Conservation (phyloP, 2,329 filamentous ascomycete genomes). For the Phialophora macrospora region DNA sequence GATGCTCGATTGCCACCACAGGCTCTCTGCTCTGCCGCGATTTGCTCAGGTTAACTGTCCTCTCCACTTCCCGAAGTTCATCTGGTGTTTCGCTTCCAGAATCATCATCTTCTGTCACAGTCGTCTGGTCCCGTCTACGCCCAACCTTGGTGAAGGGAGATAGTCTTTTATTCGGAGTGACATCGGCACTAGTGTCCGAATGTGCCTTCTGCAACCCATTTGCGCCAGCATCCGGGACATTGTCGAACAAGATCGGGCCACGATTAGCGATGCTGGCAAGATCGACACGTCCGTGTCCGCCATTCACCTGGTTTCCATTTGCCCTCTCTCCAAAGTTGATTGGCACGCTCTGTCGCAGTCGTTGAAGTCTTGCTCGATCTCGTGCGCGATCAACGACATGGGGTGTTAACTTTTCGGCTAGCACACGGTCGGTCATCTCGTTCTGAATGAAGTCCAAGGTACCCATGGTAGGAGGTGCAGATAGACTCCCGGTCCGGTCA, state of each 20-base stretch:
- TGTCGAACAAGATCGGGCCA: slow-evolving; percentile 31
- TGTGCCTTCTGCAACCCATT: slow-evolving; percentile 21
- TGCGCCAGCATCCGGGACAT: background rate
- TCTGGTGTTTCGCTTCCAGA: slow-evolving; percentile 26
- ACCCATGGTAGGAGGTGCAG: slow-evolving; percentile 35
- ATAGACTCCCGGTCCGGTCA: slow-evolving; percentile 35
- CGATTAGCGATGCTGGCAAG: slow-evolving; percentile 26
- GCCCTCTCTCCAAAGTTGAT: slow-evolving; percentile 28
- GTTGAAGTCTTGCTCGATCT: slow-evolving; percentile 46
- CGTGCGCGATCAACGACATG: slow-evolving; percentile 44
- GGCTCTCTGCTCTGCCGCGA: slow-evolving; percentile 12
- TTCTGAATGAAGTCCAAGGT: slow-evolving; percentile 45
- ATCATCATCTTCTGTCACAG: slow-evolving; percentile 15
- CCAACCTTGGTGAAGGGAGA: slow-evolving; percentile 26
- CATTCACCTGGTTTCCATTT: background rate
- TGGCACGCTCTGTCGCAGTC: slow-evolving; percentile 33
- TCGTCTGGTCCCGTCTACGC: slow-evolving; percentile 2
- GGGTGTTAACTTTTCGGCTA: slow-evolving; percentile 45
- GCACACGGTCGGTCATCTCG: slow-evolving; percentile 44
- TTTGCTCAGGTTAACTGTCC: slow-evolving; percentile 28
- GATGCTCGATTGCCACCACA: background rate
- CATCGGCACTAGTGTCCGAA: slow-evolving; percentile 29
- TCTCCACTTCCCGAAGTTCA: slow-evolving; percentile 20
- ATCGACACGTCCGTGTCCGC: slow-evolving; percentile 16
- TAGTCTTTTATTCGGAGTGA: slow-evolving; percentile 21